Conservation (phyloP, 306 rosid species). For the Trifolium fragiferum region DNA sequence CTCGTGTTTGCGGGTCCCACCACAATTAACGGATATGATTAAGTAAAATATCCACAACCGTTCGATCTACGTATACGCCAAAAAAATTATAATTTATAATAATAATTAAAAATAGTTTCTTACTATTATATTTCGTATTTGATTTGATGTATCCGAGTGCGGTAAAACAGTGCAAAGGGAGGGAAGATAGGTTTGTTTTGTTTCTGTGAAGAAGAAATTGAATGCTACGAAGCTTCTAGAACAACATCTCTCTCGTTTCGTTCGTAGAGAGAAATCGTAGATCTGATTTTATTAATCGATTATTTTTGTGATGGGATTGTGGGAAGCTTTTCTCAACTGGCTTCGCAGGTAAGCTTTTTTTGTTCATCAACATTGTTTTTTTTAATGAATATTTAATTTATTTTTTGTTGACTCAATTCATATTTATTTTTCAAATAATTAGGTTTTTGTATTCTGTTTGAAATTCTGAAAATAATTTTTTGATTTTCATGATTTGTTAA, state of each 20-base stretch:
- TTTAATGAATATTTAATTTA: too few species aligned
- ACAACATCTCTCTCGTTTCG: conserved; percentile 20
- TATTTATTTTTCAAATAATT: background rate
- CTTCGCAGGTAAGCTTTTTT: conserved; percentile 64
- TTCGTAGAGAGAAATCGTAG: conserved; percentile 35
- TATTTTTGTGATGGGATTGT: conserved; percentile 62
- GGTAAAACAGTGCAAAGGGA: conserved; percentile 16
- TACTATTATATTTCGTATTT: background rate
- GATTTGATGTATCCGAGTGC: conserved; percentile 26
- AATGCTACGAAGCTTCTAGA: conserved; percentile 34
- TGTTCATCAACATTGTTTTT: background rate
- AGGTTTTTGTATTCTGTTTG: background rate
- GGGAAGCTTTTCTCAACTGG: conserved; percentile 92
- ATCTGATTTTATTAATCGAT: conserved; percentile 41
- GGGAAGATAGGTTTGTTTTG: conserved; percentile 30
- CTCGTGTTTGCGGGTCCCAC: conserved; percentile 24
- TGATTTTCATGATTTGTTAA: conserved; percentile 3
- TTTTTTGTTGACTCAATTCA: too few species aligned
- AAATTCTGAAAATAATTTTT: too few species aligned
- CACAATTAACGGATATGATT: conserved; percentile 17
- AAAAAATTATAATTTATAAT: background rate
- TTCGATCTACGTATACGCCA: conserved; percentile 23
- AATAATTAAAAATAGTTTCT: background rate
- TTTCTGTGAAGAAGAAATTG: conserved; percentile 18
- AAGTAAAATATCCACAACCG: background rate